Percentiles rank a stretch among this genome's conserved stretches.
phyloP scores from a whole-genome alignment of 2,329 filamentous ascomycete species.

The Cladosporium phlei region DNA sequence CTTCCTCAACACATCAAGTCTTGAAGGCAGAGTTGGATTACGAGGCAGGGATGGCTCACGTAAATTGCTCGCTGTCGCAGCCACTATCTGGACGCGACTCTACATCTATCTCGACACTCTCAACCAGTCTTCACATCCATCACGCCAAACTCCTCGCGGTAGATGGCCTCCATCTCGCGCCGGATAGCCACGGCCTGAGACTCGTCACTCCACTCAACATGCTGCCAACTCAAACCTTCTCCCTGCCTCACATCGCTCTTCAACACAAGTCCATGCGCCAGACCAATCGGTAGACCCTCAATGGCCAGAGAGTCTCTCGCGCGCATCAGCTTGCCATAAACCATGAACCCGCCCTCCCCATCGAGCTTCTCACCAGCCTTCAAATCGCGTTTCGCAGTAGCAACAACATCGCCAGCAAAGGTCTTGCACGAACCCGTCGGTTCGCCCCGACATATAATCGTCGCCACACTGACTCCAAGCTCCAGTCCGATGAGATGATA shows the following conservation, averaged over 20 bases:
- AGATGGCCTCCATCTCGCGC: constrained; percentile 43
- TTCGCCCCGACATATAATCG: constrained; percentile 44
- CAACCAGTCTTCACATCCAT: not conserved
- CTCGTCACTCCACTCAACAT: constrained; percentile 41
- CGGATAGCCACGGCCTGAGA: constrained; percentile 38
- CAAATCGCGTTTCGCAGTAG: constrained; percentile 45
- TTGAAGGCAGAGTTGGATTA: too few relatives aligned
- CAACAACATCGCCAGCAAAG: constrained; percentile 43
- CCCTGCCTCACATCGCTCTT: constrained; percentile 41
- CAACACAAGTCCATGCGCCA: constrained; percentile 41
- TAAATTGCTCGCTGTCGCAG: too few relatives aligned
- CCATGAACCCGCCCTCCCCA: constrained; percentile 44
- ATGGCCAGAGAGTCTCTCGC: constrained; percentile 39
- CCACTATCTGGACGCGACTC: too few relatives aligned
- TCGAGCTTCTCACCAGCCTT: constrained; percentile 43
- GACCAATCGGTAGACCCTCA: constrained; percentile 40
- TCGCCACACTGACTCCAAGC: constrained; percentile 42
- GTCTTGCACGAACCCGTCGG: constrained; percentile 44
- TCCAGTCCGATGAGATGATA: constrained; percentile 47
- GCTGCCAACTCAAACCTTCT: constrained; percentile 40
- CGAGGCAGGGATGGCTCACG: too few relatives aligned
- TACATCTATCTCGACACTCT: not conserved
- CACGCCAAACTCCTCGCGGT: constrained; percentile 23
- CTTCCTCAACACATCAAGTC: too few relatives aligned
- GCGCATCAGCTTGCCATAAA: constrained; percentile 42